These are phyloP conservation scores for Dendrostoma leiphaemia DNA, from an alignment of 2,329 filamentous ascomycete species.

Conservation along the genomic window DNA sequence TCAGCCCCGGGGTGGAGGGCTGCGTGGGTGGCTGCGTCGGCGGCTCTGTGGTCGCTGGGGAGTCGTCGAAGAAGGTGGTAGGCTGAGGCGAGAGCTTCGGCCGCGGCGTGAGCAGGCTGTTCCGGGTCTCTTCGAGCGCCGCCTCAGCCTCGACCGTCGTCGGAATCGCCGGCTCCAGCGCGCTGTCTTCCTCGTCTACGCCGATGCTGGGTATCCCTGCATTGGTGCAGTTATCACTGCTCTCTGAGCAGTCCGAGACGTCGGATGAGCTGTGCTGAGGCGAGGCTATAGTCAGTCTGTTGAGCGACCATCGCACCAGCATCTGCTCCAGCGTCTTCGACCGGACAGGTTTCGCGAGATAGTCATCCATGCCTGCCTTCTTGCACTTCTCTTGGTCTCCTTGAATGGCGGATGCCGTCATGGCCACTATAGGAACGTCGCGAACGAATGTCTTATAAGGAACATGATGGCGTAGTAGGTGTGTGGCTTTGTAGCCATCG, in stretches of 20 bases:
- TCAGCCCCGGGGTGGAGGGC: too few relatives aligned
- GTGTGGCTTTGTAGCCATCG: conserved; percentile 76
- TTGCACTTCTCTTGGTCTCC: conserved; percentile 53
- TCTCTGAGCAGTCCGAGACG: conserved; percentile 22
- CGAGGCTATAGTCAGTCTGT: conserved; percentile 11
- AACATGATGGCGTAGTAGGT: conserved; percentile 65
- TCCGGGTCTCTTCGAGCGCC: background rate
- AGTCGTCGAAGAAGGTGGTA: background rate
- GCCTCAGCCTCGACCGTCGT: background rate
- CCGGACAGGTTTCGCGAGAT: conserved; percentile 54
- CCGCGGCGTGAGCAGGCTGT: conserved; percentile 6
- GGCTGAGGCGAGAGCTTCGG: conserved; percentile 2
- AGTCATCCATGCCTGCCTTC: conserved; percentile 54
- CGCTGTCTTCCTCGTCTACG: background rate
- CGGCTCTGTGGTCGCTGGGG: background rate
- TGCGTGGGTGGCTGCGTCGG: background rate
- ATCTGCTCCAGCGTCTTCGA: conserved; percentile 43
- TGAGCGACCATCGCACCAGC: conserved; percentile 30
- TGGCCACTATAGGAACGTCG: conserved; percentile 54
- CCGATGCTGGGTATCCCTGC: conserved; percentile 21
- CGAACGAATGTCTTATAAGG: conserved; percentile 60
- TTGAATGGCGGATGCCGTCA: conserved; percentile 55
- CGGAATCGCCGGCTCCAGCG: background rate
- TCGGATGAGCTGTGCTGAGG: conserved; percentile 3
- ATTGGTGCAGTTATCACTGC: conserved; percentile 23